Base-by-base conservation (phyloP, 495 filamentous ascomycete genomes). In the Parathielavia hyrcaniae region DNA sequence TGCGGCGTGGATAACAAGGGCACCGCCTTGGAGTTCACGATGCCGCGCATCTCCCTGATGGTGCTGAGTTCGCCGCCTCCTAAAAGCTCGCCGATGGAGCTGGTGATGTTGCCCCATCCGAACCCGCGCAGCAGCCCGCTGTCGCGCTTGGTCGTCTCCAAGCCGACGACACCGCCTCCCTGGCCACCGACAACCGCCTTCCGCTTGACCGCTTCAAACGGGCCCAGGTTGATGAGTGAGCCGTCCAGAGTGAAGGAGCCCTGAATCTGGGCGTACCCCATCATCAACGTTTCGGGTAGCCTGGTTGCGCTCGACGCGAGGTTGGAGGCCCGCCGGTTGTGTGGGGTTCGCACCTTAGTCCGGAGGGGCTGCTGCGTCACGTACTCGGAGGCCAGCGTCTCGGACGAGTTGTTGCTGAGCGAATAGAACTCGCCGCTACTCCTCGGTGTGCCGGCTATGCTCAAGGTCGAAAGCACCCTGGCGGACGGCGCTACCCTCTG, bases 381-480 rank as follows among this genome's bases (percentile, higher is more conserved):
- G 68, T 96, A 95, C 72, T 97, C 93, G 0, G 93, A 98, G 17
- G 87, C 87, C 39, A 98, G 69, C 20, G 93, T 97, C 69, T 97
- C 93, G 19, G 83, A 87, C 11, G 95, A 97, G 60, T 95, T 86
- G 67, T 97, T 96, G 68, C 93, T 95, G 60, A 89, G 73, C 5
- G 91, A 91, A 68, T 95, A 97, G 61, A 97, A 95, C 63, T 98
- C 93, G 53, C 86, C 87, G 69, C 95, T 97, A 64, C 90, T 96
- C 66, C 95, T 76, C 23, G 89, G 87, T 46, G 88, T 85, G 53
- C 85, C 77, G 38, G 71, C 73, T 62, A 81, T 75, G 60, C 87
- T 92, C 23, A 83, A 82, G 30, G 84, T 82, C 23, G 90, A 88
- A 40, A 95, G 74, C 22, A 95, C 81, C 49, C 86, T 78, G 16